These are phyloP conservation scores for Solanum pinnatisectum DNA, from an alignment of 257 asterid species.

Conservation along the genomic window DNA sequence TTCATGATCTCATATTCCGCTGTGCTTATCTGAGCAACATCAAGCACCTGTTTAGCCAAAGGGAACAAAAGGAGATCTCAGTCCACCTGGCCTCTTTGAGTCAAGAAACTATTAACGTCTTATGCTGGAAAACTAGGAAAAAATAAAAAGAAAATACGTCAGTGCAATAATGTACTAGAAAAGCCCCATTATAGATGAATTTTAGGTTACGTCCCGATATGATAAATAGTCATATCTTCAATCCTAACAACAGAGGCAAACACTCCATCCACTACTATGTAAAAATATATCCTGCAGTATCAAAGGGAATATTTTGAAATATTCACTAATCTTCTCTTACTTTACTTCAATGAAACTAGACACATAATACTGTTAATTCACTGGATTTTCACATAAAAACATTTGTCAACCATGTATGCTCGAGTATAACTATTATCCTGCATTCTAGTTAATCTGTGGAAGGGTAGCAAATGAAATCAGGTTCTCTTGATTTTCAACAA, in stretches of 20 bases:
- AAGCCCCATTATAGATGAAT: background rate
- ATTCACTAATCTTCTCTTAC: background rate
- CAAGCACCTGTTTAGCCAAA: slow-evolving; percentile 49
- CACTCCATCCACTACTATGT: background rate
- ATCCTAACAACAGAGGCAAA: background rate
- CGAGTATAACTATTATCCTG: background rate
- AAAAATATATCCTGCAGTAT: background rate
- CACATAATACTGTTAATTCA: background rate
- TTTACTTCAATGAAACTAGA: background rate
- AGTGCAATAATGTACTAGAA: background rate
- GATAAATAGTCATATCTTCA: background rate
- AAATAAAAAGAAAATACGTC: background rate
- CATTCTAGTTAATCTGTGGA: background rate
- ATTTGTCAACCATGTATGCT: background rate
- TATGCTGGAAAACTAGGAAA: background rate
- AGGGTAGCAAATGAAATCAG: background rate
- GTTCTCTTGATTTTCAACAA: background rate
- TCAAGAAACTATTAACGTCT: background rate
- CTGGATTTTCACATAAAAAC: background rate
- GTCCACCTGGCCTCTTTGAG: background rate
- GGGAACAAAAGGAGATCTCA: background rate
- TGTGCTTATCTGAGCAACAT: slow-evolving; percentile 50
- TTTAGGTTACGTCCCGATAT: background rate
- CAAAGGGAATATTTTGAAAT: background rate
- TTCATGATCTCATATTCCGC: slow-evolving; percentile 85